Percentiles rank a stretch among this genome's conserved stretches.
These are phyloP conservation scores for Lipomyces chichibuensis DNA, from an alignment of 805 yeast species.

Conservation along the genomic window DNA sequence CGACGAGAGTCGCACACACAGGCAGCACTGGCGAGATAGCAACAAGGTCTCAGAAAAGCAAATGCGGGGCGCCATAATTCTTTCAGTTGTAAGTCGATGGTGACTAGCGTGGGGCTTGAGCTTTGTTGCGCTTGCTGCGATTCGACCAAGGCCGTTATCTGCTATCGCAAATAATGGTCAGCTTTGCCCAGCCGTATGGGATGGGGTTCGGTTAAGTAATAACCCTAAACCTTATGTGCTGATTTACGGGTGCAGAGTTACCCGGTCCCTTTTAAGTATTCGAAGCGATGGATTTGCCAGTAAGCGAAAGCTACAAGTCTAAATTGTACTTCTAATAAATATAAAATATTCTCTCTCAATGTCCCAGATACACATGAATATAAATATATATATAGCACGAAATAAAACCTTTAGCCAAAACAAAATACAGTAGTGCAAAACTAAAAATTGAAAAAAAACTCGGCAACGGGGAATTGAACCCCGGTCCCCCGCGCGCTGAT, in stretches of 20 bases:
- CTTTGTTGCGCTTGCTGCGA: background rate
- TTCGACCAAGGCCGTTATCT: background rate
- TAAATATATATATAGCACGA: no score
- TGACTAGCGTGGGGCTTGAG: background rate
- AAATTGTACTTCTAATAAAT: no score
- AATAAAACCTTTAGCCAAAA: no score
- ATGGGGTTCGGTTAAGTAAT: no score
- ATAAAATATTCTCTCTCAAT: no score
- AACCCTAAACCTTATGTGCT: no score
- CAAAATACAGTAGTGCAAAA: background rate
- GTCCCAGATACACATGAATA: no score
- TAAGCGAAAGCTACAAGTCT: no score
- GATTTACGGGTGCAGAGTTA: no score
- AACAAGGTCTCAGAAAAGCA: background rate
- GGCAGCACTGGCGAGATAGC: background rate
- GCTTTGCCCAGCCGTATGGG: no score
- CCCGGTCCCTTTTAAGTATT: no score
- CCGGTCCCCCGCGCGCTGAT: slow-evolving; percentile 13
- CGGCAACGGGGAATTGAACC: slow-evolving; percentile 15
- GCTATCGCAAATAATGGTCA: background rate
- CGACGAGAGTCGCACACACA: background rate
- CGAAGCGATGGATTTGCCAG: no score
- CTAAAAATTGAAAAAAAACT: background rate
- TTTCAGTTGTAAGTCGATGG: background rate
- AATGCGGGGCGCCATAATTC: background rate